phyloP scores from a whole-genome alignment of 768 basidiomycete genomes.

The Rhodotorula kratochvilovae region DNA sequence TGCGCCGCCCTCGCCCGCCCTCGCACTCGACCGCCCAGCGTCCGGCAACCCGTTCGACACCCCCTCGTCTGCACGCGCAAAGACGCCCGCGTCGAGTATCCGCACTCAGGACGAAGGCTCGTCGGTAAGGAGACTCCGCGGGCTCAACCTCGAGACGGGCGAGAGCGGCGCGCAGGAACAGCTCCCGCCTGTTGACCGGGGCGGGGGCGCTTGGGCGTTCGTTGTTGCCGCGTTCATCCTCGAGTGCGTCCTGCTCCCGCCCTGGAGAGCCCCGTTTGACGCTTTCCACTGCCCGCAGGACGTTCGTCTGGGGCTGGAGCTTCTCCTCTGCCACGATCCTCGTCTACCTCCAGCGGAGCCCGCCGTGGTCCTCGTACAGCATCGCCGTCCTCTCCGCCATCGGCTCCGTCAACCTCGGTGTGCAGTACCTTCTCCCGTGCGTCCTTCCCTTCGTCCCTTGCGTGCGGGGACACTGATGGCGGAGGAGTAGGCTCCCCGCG shows the following conservation, averaged over 20 bases:
- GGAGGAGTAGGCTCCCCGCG: background rate
- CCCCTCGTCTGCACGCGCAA: background rate
- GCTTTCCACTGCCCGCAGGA: no score
- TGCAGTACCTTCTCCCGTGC: conserved; percentile 18
- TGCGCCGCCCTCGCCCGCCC: background rate
- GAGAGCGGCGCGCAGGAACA: background rate
- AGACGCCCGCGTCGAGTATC: background rate
- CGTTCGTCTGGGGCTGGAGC: conserved; percentile 14
- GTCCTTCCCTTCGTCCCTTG: background rate
- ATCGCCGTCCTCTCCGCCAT: conserved; percentile 20
- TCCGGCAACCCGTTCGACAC: background rate
- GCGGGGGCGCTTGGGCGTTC: conserved; percentile 9
- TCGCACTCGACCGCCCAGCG: background rate
- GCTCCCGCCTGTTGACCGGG: conserved; percentile 12
- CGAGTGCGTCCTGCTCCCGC: no score
- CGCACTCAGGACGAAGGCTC: no score
- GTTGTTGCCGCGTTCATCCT: conserved; percentile 15
- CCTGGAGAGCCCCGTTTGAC: no score
- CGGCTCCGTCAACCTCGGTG: conserved; percentile 21
- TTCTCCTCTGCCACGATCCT: conserved; percentile 18
- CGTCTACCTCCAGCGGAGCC: conserved; percentile 20
- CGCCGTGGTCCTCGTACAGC: background rate
- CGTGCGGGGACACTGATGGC: no score
- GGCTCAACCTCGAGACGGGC: no score
- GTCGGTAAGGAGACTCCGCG: no score